These are phyloP conservation scores for Rosellinia necatrix DNA, from an alignment of 2,329 filamentous ascomycete genomes.

Conservation along the genomic window DNA sequence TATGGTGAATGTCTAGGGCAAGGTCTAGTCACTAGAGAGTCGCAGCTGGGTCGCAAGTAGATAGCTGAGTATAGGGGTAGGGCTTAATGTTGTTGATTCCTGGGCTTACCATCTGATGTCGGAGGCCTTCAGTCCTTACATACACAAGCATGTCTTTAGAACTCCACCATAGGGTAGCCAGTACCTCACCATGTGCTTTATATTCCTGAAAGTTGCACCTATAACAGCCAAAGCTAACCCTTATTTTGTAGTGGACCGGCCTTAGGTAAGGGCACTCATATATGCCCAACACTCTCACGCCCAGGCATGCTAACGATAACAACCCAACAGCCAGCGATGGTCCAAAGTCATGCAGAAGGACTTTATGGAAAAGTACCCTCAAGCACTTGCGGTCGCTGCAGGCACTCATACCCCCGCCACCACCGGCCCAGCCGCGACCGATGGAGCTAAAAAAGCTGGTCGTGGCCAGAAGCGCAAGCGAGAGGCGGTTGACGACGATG, in stretches of 20 bases:
- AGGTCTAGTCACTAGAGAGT: too few relatives aligned
- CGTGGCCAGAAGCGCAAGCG: background rate
- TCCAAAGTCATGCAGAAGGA: constrained; percentile 15
- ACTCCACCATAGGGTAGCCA: too few relatives aligned
- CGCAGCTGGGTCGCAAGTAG: too few relatives aligned
- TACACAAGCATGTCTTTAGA: too few relatives aligned
- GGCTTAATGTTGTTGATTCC: too few relatives aligned
- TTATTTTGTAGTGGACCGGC: background rate
- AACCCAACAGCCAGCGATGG: constrained; percentile 21
- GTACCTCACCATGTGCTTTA: too few relatives aligned
- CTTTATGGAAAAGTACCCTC: background rate
- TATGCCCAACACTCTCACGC: background rate
- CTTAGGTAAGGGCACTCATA: constrained; percentile 14
- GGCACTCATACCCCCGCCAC: background rate
- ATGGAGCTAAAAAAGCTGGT: background rate
- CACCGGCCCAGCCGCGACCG: background rate
- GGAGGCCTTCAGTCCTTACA: too few relatives aligned
- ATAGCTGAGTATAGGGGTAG: too few relatives aligned
- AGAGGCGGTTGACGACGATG: background rate
- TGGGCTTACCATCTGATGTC: too few relatives aligned
- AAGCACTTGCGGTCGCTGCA: background rate
- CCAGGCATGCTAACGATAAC: background rate
- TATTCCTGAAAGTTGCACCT: too few relatives aligned
- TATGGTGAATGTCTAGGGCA: too few relatives aligned
- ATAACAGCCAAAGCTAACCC: background rate